phyloP scores from a whole-genome alignment of 768 basidiomycete species.

The Tricholoma sp. region DNA sequence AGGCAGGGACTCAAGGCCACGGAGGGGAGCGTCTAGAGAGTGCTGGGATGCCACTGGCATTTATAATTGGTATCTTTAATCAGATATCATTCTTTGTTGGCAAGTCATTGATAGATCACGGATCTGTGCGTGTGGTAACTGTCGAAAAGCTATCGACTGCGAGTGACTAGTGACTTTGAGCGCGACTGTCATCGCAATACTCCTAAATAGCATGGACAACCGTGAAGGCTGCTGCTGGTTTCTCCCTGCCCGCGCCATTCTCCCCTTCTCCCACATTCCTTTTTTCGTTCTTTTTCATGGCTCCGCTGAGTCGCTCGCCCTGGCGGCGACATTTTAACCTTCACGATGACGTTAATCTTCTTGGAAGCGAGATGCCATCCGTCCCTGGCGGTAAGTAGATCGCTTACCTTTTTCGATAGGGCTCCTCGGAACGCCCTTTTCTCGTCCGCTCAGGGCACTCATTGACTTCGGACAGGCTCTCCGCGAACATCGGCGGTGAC shows the following conservation, averaged over 20 bases:
- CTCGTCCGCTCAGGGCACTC: not conserved
- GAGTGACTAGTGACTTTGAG: too few relatives aligned
- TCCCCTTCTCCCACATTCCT: constrained; percentile 5
- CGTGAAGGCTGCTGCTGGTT: constrained; percentile 4
- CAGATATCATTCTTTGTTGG: not conserved
- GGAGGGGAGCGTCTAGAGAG: not conserved
- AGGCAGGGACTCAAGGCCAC: not conserved
- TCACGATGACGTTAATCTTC: not conserved
- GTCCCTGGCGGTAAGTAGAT: constrained; percentile 13
- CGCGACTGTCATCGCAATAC: not conserved
- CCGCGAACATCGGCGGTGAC: constrained; percentile 1
- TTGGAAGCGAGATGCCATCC: constrained; percentile 6
- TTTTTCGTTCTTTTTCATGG: constrained; percentile 11
- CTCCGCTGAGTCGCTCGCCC: constrained; percentile 14
- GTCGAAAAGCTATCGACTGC: not conserved
- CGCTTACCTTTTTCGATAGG: not conserved
- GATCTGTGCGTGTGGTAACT: not conserved
- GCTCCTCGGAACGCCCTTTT: not conserved
- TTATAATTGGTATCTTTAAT: not conserved
- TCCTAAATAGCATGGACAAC: not conserved
- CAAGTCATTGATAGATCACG: not conserved
- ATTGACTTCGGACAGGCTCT: constrained; percentile 5
- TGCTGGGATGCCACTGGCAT: not conserved
- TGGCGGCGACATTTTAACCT: constrained; percentile 13
- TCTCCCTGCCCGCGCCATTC: constrained; percentile 4